Conservation (phyloP, 1,284 basidiomycete species). For the Flammula alnicola region DNA sequence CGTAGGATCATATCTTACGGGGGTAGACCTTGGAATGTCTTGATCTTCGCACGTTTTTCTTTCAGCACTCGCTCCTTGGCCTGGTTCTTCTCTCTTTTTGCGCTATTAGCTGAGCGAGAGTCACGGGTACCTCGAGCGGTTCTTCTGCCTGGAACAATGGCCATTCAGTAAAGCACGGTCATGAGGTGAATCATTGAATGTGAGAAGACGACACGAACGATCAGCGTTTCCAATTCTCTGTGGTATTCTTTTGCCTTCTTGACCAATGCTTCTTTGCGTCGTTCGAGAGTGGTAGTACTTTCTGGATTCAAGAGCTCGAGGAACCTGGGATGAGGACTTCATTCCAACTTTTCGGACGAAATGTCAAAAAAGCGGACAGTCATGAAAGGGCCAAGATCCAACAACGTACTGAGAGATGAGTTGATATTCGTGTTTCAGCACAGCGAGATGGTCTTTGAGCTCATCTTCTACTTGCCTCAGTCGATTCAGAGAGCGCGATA, state of each 20-base stretch:
- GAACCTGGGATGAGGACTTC: conserved; percentile 31
- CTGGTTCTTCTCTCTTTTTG: conserved; percentile 40
- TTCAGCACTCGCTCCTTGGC: conserved; percentile 43
- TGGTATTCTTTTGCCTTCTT: conserved; percentile 52
- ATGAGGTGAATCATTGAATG: neutral
- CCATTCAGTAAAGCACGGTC: too few species aligned
- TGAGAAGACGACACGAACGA: conserved; percentile 26
- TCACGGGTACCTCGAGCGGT: conserved; percentile 36
- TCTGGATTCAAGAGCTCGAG: conserved; percentile 25
- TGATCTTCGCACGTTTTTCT: conserved; percentile 46
- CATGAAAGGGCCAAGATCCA: neutral
- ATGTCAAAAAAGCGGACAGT: neutral
- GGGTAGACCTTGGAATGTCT: conserved; percentile 52
- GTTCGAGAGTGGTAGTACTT: conserved; percentile 35
- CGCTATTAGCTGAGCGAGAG: conserved; percentile 40
- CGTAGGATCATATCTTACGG: conserved; percentile 34
- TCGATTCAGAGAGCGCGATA: conserved; percentile 36
- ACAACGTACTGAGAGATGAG: conserved; percentile 41
- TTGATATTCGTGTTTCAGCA: conserved; percentile 36
- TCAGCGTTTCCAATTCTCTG: conserved; percentile 39
- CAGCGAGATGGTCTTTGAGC: conserved; percentile 38
- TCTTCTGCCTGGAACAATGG: conserved; percentile 31
- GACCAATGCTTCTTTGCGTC: conserved; percentile 41
- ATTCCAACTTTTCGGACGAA: conserved; percentile 39
- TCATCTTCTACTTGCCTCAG: conserved; percentile 41